Conservation (phyloP, 345 rosid species). For the Heritiera fomes region DNA sequence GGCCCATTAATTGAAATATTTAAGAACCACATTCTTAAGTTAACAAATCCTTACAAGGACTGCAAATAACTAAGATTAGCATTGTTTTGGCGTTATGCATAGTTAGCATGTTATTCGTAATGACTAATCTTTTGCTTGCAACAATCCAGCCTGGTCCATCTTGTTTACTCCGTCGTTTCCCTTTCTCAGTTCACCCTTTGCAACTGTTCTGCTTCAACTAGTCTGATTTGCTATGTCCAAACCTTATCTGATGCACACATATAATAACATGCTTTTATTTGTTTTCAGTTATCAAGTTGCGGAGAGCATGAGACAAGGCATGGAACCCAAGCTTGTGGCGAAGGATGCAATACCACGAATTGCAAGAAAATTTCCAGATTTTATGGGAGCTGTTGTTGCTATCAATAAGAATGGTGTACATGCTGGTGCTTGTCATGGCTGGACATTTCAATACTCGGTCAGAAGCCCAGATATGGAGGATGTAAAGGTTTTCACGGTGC, state of each 20-base stretch:
- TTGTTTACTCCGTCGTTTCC: background rate
- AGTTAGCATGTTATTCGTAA: background rate
- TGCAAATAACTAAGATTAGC: conserved; percentile 24
- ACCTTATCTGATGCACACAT: background rate
- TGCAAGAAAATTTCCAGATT: conserved; percentile 66
- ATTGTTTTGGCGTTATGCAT: background rate
- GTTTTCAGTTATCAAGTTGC: conserved; percentile 82
- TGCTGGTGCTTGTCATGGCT: conserved; percentile 90
- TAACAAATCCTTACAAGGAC: background rate
- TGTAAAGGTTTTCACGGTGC: conserved; percentile 73
- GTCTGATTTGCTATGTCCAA: background rate
- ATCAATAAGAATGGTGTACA: conserved; percentile 68
- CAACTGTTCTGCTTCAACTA: background rate
- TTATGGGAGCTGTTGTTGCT: conserved; percentile 90
- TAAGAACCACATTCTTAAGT: background rate
- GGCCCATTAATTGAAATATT: background rate
- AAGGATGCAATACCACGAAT: conserved; percentile 82
- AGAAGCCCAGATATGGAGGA: conserved; percentile 58
- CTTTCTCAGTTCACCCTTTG: background rate
- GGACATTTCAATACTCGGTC: conserved; percentile 85
- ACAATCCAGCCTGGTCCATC: background rate
- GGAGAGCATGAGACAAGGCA: conserved; percentile 90
- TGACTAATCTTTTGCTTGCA: background rate
- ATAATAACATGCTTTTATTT: background rate
- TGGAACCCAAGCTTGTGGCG: conserved; percentile 79